A percentile compares a stretch with the other conserved stretches of the same genome.
These are phyloP conservation scores for Cystobasidiaceae sp. DNA, from an alignment of 1,284 basidiomycete genomes.

Conservation along the genomic window DNA sequence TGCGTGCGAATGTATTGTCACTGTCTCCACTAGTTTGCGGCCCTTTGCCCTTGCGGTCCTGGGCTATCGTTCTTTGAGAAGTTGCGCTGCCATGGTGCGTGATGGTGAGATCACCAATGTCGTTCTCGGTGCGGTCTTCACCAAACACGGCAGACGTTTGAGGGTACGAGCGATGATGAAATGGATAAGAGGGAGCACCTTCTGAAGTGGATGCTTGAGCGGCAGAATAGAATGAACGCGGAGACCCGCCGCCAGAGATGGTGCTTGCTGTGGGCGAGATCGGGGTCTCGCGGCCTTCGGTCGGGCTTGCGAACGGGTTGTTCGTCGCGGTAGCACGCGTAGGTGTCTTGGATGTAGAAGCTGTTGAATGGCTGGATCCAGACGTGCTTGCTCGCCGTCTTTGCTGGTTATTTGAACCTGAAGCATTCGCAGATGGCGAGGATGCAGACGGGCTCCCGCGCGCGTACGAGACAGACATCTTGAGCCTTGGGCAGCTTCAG, in stretches of 20 bases:
- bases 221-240: slow-evolving; percentile 27
- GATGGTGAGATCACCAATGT: slow-evolving; percentile 24
- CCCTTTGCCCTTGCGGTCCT: slow-evolving; percentile 17
- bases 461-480: no score
- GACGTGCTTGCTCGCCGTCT: slow-evolving; percentile 3
- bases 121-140: slow-evolving; percentile 8
- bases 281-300: neutral
- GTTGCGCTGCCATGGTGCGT: neutral
- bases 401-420: neutral
- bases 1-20: neutral
- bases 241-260: slow-evolving; percentile 8
- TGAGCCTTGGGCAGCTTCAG: slow-evolving; percentile 34
- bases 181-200: no score
- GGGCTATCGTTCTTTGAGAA: neutral
- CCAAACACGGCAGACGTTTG: no score
- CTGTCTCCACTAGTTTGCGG: neutral
- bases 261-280: slow-evolving; percentile 16
- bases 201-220: slow-evolving; percentile 11
- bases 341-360: neutral
- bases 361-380: neutral
- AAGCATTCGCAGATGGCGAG: neutral
- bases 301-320: slow-evolving; percentile 11
- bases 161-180: no score
- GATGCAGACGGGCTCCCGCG: no score
- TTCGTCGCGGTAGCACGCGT: neutral